A percentile compares a stretch with the other conserved stretches of the same genome.
Conservation (phyloP, 768 basidiomycete genomes). For the Lactarius vividus region DNA sequence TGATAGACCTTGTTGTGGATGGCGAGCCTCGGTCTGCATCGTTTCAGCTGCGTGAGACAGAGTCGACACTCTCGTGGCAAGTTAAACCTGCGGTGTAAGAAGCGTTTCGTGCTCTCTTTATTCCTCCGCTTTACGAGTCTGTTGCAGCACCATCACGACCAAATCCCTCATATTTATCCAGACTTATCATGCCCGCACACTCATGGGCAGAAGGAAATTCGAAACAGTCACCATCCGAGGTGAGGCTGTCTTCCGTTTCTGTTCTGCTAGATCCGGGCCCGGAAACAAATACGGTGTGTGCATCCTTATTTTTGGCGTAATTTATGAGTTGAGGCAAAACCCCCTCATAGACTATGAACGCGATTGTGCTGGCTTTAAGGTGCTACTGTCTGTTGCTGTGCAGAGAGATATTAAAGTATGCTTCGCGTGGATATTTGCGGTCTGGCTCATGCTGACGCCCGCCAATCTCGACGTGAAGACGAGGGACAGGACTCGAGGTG, state of each 20-base stretch:
- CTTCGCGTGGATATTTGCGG: neutral
- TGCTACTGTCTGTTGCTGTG: neutral
- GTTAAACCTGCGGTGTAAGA: conserved; percentile 6
- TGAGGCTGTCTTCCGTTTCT: conserved; percentile 3
- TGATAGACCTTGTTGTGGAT: conserved; percentile 10
- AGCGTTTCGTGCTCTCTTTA: neutral
- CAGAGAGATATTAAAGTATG: conserved; percentile 6
- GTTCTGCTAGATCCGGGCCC: conserved; percentile 3
- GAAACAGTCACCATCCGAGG: conserved; percentile 7
- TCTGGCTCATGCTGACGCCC: neutral
- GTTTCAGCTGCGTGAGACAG: conserved; percentile 7
- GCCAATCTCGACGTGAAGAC: neutral
- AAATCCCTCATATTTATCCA: conserved; percentile 10
- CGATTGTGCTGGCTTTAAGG: neutral
- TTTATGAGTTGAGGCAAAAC: neutral
- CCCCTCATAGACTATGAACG: conserved; percentile 3
- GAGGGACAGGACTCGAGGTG: neutral
- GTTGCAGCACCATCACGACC: conserved; percentile 1
- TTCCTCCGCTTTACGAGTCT: neutral
- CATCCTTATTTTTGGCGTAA: no score
- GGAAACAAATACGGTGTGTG: conserved; percentile 9
- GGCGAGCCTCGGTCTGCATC: neutral
- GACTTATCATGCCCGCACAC: conserved; percentile 8
- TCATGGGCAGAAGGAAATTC: conserved; percentile 3
- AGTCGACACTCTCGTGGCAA: conserved; percentile 10